Percentiles rank a stretch among this genome's conserved stretches.
These are phyloP conservation scores for Blastobotrys persicus DNA, from an alignment of 1,139 yeast genomes.

Conservation along the genomic window DNA sequence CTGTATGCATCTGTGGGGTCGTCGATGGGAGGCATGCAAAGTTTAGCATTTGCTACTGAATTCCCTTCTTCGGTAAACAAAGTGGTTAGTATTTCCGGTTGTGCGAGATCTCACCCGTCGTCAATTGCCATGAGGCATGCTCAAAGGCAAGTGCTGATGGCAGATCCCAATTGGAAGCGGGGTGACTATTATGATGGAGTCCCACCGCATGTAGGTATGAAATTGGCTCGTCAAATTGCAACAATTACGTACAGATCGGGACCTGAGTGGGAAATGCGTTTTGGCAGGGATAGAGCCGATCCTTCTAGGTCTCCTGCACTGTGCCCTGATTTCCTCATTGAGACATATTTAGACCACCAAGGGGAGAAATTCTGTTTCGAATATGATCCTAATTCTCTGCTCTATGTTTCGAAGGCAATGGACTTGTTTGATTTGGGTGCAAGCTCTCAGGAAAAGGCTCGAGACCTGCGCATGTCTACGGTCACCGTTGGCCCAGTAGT, in stretches of 20 bases:
- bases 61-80: slow-evolving; percentile 74
- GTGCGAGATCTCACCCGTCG: slow-evolving; percentile 92
- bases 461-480: slow-evolving; percentile 27
- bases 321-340: slow-evolving; percentile 90
- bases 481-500: slow-evolving; percentile 33
- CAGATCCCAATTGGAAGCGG: slow-evolving; percentile 92
- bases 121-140: slow-evolving; percentile 92
- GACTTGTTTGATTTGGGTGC: slow-evolving; percentile 86
- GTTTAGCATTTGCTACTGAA: slow-evolving; percentile 81
- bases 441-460: slow-evolving; percentile 42
- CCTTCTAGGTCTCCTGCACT: slow-evolving; percentile 77
- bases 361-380: slow-evolving; percentile 92
- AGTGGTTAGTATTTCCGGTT: slow-evolving; percentile 78
- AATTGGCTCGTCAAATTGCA: slow-evolving; percentile 87
- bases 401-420: slow-evolving; percentile 91
- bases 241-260: slow-evolving; percentile 94
- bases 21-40: slow-evolving; percentile 97
- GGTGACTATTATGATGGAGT: slow-evolving; percentile 78
- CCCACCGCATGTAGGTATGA: slow-evolving; percentile 95
- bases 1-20: slow-evolving; percentile 84
- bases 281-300: slow-evolving; percentile 85
- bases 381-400: slow-evolving; percentile 85
- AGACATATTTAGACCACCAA: slow-evolving; percentile 89
- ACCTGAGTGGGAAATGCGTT: slow-evolving; percentile 94
- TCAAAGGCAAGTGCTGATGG: slow-evolving; percentile 90